A percentile compares a stretch with the other conserved stretches of the same genome.
These are phyloP conservation scores for Magnolia officinalis DNA, from an alignment of 164 flowering plant genomes.

Conservation along the genomic window DNA sequence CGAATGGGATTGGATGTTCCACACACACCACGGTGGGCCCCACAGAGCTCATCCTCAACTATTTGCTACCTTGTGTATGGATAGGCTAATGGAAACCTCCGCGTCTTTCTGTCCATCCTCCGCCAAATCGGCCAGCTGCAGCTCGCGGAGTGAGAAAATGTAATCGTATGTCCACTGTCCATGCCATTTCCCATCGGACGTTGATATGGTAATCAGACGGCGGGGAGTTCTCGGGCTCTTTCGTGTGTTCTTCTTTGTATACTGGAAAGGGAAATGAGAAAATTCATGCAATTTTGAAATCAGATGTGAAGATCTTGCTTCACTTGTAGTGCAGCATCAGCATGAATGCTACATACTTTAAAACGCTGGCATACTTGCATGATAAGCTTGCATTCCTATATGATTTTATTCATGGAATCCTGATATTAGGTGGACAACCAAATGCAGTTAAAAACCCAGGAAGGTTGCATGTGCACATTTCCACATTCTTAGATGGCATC, in stretches of 20 bases:
- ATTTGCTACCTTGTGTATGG: constrained; percentile 48
- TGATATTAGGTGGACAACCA: too few relatives aligned
- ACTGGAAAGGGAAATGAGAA: not conserved
- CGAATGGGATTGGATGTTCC: not conserved
- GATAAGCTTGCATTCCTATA: too few relatives aligned
- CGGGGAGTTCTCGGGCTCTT: constrained; percentile 24
- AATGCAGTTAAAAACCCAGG: too few relatives aligned
- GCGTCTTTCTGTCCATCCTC: constrained; percentile 48
- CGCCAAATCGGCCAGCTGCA: constrained; percentile 55
- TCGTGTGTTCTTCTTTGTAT: constrained; percentile 19
- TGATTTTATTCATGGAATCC: too few relatives aligned
- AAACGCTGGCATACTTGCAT: not conserved
- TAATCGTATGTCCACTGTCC: constrained; percentile 63
- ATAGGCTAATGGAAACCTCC: constrained; percentile 47
- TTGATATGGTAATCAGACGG: constrained; percentile 55
- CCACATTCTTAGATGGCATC: too few relatives aligned
- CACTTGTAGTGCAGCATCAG: too few relatives aligned
- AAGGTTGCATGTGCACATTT: too few relatives aligned
- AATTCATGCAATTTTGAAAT: not conserved
- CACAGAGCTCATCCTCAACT: not conserved
- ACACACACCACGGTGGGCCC: too few relatives aligned
- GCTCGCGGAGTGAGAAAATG: constrained; percentile 46
- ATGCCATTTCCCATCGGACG: constrained; percentile 55
- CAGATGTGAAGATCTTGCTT: not conserved
- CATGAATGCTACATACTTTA: not conserved